Evolutionary conservation across 2,329 filamentous ascomycete species (phyloP).

Genomic region (Aspergillus chevalieri): DNA sequence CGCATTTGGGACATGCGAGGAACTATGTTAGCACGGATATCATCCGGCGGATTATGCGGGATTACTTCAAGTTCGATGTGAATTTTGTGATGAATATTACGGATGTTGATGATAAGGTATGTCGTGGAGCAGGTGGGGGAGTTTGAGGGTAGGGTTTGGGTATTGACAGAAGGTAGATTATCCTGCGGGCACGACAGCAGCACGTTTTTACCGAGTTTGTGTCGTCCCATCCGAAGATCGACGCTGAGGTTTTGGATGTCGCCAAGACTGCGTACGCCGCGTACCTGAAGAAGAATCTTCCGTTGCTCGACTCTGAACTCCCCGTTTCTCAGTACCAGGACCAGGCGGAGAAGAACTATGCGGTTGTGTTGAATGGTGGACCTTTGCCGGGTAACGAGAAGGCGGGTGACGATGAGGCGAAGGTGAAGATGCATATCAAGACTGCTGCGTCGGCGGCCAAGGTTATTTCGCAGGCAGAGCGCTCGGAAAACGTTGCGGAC

Average conservation of each 20-base stretch:
- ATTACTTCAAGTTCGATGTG: constrained; percentile 78
- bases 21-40: constrained; percentile 92
- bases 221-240: constrained; percentile 39
- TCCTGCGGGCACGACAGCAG: constrained; percentile 65
- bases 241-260: constrained; percentile 43
- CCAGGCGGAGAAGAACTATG: constrained; percentile 48
- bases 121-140: constrained; percentile 1
- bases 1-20: constrained; percentile 74
- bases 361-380: constrained; percentile 49
- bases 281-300: constrained; percentile 64
- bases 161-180: constrained; percentile 45
- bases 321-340: constrained; percentile 43
- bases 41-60: constrained; percentile 70
- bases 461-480: constrained; percentile 39
- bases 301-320: constrained; percentile 42
- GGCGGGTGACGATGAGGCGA: constrained; percentile 72
- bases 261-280: constrained; percentile 48
- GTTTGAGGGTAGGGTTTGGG: background rate
- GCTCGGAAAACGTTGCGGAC: constrained; percentile 14
- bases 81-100: constrained; percentile 93
- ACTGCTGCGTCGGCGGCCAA: constrained; percentile 51
- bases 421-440: constrained; percentile 82
- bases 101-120: constrained; percentile 69
- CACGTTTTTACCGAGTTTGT: constrained; percentile 69
- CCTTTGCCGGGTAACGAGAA: constrained; percentile 48